Base-by-base conservation (phyloP, 768 basidiomycete species). In the Leccinum aurantiacum region DNA sequence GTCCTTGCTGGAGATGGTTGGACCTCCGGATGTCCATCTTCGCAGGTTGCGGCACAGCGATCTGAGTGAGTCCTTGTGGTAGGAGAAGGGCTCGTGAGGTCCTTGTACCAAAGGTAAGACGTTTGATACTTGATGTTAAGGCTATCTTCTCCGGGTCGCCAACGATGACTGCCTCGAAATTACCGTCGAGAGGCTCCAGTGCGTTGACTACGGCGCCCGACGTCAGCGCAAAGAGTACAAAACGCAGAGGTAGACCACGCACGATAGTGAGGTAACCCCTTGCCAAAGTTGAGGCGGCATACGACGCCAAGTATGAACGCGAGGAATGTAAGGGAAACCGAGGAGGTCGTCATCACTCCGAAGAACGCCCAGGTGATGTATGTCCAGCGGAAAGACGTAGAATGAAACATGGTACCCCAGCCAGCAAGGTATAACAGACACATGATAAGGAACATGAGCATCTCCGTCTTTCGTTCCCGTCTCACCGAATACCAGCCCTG, bases 401-500 rank as follows among this genome's bases (percentile, higher is more conserved):
- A 84, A 55, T 83, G 75, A 71, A 93, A 91, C 86, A 91, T 88
- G 60, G 84, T 71, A 52, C 85, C 78, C 87, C 86, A 92, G 44
- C 84, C 87, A 38, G 76, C 80, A 19, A 91, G 77, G 70, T 92
- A 90, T 19, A 83, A 70, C 33, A 83, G 60, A 11, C 84, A 85
- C 52, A 89, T 63, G 15, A 77, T 66, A 59, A 93, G 77, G 76
- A 93, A 93, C 14, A 82, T 61, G 54, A 85, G 60, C 82, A 86
- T 90, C 15, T 78, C 80, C 10, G 79, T 59, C 60, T 80, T 82
- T 58, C 80, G 75, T 73, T 93, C 91, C 54, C 79, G 81, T 41
- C 90, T 86, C 54, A 89, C 84, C 35, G 85, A 82, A 66, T 88
- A 83, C 90, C 90, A 93, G 17, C 91, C 91, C 84, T 88, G 56